These are phyloP conservation scores for Wallacemonas sp. DNA, from an alignment of 208 protist genomes.

Conservation along the genomic window DNA sequence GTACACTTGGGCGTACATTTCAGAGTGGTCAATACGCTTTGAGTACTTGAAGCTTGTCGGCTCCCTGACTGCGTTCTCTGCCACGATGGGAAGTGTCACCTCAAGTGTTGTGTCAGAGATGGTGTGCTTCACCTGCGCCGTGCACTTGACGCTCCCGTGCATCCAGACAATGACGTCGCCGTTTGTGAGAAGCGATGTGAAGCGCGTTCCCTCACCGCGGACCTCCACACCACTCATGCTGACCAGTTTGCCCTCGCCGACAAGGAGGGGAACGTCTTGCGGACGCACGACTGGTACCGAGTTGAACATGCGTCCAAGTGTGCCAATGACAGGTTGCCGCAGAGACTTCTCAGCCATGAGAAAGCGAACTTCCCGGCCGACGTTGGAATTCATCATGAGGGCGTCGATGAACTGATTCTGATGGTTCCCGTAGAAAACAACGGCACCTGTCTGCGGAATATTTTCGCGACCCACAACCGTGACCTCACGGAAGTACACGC, in stretches of 20 bases:
- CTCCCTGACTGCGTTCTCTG: constrained; percentile 36
- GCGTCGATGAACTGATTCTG: constrained; percentile 94
- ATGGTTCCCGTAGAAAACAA: constrained; percentile 94
- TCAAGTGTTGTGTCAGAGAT: constrained; percentile 68
- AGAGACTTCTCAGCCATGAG: constrained; percentile 93
- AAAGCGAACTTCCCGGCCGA: constrained; percentile 80
- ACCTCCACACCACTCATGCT: constrained; percentile 47
- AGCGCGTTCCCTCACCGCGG: constrained; percentile 66
- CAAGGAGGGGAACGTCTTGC: constrained; percentile 80
- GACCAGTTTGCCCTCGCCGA: constrained; percentile 51
- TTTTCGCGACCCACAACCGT: constrained; percentile 86
- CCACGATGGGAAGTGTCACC: constrained; percentile 71
- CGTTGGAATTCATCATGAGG: constrained; percentile 87
- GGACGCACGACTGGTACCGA: constrained; percentile 92
- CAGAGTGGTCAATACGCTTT: constrained; percentile 88
- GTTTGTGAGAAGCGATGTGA: constrained; percentile 45
- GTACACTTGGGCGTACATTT: constrained; percentile 91
- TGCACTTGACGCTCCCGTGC: constrained; percentile 30
- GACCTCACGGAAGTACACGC: constrained; percentile 93
- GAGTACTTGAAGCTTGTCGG: constrained; percentile 69
- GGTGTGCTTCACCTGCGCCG: constrained; percentile 64
- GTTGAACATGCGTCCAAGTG: constrained; percentile 81
- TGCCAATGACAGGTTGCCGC: constrained; percentile 73
- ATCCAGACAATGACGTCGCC: constrained; percentile 82
- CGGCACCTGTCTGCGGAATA: constrained; percentile 83